Base-by-base conservation (phyloP, 1,139 yeast genomes). In the Taiozyma onychis region DNA sequence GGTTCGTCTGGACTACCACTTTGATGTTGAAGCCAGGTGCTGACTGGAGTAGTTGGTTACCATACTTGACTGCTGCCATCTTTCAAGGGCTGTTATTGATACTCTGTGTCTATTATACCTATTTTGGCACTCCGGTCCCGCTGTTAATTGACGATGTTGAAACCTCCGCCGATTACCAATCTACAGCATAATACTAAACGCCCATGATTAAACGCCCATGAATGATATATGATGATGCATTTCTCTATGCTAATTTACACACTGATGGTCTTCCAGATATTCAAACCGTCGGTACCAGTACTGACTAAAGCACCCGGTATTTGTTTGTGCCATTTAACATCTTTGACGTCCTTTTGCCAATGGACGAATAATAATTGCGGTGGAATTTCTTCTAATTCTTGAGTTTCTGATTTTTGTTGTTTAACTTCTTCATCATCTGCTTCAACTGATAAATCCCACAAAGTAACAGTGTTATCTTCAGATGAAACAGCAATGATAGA, bases 311-410 rank as follows among this genome's bases (percentile, higher is more conserved):
- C 85, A 45, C 99, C 99, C 5, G 99, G 99, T 55, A 95, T 88
- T 72, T 95, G 99, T 64, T 75, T 81, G 70, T 93, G 97, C 98
- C 99, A 93, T 71, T 96, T 88, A 43, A 91, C 97, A 67, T 93
- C 99, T 74, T 93, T 93, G 49, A 93, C 97, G 64, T 91, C 95
- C 62, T 85, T 84, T 74, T 95, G 99, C 98, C 98, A 93, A 67
- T 93, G 99, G 46, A 93, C 96, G 73, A 93, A 93, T 66, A 93
- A 76, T 63, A 95, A 77, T 69, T 93, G 99, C 27, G 98, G 95
- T 37, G 99, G 99, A 58, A 93, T 88, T 61, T 88, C 95, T 58
- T 84, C 85, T 59, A 93, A 75, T 60, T 89, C 97, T 61, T 84
- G 83, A 39, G 80, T 74, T 64, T 85, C 90, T 16, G 71, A 71